Evolutionary conservation across 441 rosid genomes (phyloP), one percentile per base, ranked within the genome.

Genomic region (Codiaeum variegatum): DNA sequence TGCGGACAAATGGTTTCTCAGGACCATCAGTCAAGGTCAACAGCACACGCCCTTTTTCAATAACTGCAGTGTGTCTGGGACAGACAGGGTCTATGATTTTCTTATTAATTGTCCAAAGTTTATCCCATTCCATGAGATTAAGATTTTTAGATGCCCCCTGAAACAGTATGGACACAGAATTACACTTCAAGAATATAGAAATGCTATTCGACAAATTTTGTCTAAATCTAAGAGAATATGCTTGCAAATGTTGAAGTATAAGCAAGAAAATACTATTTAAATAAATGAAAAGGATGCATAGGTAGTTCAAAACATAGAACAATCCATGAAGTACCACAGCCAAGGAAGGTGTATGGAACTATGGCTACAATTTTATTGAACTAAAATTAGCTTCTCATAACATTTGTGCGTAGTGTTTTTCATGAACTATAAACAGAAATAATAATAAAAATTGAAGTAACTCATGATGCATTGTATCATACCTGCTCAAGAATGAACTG

Each of bases 401-500:
- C 19, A 73, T 29, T 12, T 12, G 61, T 46, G 54, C 28, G 40
- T 24, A 38, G 24, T 5, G 36, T 26, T 52, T 26, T 26, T 12
- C 52, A 36, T 10, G 6, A 55, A 24, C 44, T 11, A n/a, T 28
- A 7, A 52, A 62, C 47, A 19, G 49, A 9, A 32, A 28, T 36
- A 68, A 63, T 28, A 42, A 44, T 12, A 19, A 3, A 66, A 65
- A 59, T 5, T 11, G 31, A 28, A 15, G 9, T 31, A 16, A 5
- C 42, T 24, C 59, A 49, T 10, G 46, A 26, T 11, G 15, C 23
- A 40, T 9, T 11, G 36, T 67, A 26, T 8, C 72, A 19, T 79
- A 91, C 98, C 94, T 90, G 97, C 66, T 94, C 99, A 32, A 94
- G 90, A 83, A 94, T 92, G 77, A 94, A 94, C 56, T 92, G 97